Evolutionary conservation across 371 early-diverging fungal species (phyloP), one percentile per base, ranked within the genome.

Genomic region (Mucor velutinosus): DNA sequence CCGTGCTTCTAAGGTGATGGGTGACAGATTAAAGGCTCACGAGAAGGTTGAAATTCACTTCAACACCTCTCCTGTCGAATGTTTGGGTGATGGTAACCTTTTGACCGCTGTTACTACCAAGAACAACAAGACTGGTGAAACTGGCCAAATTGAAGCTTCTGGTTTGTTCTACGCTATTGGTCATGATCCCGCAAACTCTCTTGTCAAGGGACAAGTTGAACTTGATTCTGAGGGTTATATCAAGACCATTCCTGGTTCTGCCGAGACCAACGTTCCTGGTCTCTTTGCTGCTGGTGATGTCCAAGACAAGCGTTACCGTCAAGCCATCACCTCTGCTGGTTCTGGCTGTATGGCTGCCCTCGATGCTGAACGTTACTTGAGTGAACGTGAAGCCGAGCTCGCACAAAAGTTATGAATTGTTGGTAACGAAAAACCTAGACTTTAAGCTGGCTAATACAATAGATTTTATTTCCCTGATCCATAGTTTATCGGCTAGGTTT

Each of bases 131-230:
- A 90, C 94, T 29, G 78, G 76, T 35, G 89, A 90, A 79, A 85
- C 82, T 27, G 78, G 84, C 64, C 77, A 86, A 45, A 73, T 97
- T 58, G 80, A 85, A 21, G 94, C 94, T 63, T 93, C 89, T 64
- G 99, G 99, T 35, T 83, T 99, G 65, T 99, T 99, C 85, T 99
- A 98, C 83, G 99, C 99, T 51, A 98, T 99, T 73, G 99, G 99
- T 41, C 99, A 99, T 81, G 86, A 79, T 59, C 99, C 99, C 49
- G 97, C 97, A 77, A 95, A 94, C 15, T 65, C 79, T 19, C 81
- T 93, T 65, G 91, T 97, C 69, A 87, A 85, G 80, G 88, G 86
- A 33, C 85, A 88, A 75, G 77, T 98, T 56, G 86, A 91, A 39
- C 71, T 93, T 59, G 94, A 97, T 80, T 85, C 86, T 56, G 92